phyloP scores from a whole-genome alignment of 2,329 filamentous ascomycete genomes.

The Sporothrix pseudoabietina region DNA sequence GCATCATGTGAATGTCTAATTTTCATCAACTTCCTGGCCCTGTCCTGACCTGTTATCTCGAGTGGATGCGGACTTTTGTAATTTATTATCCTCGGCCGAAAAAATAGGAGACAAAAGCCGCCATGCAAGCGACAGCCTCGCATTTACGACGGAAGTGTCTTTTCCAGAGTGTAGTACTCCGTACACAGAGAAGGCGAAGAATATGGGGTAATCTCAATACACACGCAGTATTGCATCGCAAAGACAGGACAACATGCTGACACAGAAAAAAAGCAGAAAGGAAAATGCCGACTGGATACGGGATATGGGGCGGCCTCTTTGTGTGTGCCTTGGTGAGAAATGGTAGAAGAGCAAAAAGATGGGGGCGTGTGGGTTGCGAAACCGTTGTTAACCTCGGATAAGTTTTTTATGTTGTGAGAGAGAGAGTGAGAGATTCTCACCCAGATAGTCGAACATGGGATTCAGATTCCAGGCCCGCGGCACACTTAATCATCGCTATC shows the following conservation, averaged over 20 bases:
- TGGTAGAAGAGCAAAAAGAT: neutral
- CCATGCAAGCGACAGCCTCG: slow-evolving; percentile 2
- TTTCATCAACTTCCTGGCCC: neutral
- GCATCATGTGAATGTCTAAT: neutral
- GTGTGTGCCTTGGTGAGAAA: neutral
- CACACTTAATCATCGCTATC: slow-evolving; percentile 12
- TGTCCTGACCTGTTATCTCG: neutral
- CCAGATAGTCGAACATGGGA: too few relatives aligned
- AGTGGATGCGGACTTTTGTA: neutral
- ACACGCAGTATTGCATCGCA: neutral
- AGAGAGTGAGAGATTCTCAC: neutral
- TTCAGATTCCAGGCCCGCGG: neutral
- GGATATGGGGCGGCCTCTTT: neutral
- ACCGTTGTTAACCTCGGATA: slow-evolving; percentile 25
- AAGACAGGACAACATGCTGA: neutral
- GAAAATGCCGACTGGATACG: slow-evolving; percentile 2
- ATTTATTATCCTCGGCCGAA: slow-evolving; percentile 12
- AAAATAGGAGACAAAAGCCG: neutral
- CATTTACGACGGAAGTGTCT: slow-evolving; percentile 12
- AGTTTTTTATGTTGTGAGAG: neutral
- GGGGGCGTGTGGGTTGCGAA: neutral
- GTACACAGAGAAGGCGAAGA: neutral
- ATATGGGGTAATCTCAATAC: neutral
- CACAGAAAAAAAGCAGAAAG: neutral
- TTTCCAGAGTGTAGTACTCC: neutral